Percentiles rank a stretch among this genome's conserved stretches.
Evolutionary conservation across 306 rosid species (phyloP).

Genomic region (Ormosia semicastrata): DNA sequence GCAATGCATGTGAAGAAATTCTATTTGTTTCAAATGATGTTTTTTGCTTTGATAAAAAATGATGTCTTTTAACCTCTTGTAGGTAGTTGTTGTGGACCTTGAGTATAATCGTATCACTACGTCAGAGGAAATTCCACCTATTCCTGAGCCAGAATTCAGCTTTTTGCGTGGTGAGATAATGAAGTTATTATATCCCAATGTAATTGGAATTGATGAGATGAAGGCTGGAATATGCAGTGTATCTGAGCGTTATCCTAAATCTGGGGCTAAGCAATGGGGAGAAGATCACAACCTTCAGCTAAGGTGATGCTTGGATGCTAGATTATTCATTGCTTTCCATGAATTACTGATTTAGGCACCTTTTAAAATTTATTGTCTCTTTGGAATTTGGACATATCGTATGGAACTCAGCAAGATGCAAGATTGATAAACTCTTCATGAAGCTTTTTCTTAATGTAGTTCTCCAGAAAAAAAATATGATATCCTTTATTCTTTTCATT

Average conservation of each 20-base stretch:
- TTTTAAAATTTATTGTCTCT: background rate
- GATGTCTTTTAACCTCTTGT: conserved; percentile 33
- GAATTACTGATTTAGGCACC: conserved; percentile 1
- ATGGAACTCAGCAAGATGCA: background rate
- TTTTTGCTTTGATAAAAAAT: background rate
- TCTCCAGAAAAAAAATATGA: background rate
- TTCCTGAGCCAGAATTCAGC: conserved; percentile 90
- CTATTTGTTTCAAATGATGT: conserved; percentile 19
- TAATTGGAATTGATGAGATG: conserved; percentile 85
- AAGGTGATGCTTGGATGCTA: conserved; percentile 62
- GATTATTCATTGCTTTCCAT: conserved; percentile 26
- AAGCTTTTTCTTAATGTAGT: background rate
- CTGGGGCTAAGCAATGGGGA: conserved; percentile 84
- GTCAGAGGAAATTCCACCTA: conserved; percentile 91
- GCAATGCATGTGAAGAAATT: conserved; percentile 5
- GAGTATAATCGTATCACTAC: conserved; percentile 82
- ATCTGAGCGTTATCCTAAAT: conserved; percentile 59
- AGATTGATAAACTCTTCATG: background rate
- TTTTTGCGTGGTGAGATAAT: conserved; percentile 72
- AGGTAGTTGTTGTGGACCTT: conserved; percentile 99
- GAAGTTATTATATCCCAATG: conserved; percentile 79
- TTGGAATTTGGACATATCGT: conserved; percentile 9
- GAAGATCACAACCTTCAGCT: conserved; percentile 90
- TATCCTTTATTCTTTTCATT: conserved; percentile 1
- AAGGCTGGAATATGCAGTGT: conserved; percentile 52